Evolutionary conservation across 2,329 filamentous ascomycete species (phyloP).

Genomic region (Teratosphaeria zuluensis): DNA sequence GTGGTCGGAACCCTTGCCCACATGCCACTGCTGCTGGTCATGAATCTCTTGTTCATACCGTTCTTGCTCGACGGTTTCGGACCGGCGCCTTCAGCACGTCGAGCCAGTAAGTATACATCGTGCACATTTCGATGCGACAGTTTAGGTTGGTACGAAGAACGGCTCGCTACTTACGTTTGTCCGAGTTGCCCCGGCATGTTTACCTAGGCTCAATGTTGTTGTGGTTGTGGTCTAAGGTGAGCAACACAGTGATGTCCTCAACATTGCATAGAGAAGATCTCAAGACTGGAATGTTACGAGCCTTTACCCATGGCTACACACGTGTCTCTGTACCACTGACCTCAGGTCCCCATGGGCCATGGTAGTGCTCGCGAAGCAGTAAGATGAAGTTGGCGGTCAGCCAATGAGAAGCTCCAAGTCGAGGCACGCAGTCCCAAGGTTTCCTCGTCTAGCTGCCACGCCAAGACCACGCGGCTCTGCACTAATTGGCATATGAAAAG

Average conservation of each 20-base stretch:
- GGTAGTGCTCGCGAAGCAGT: neutral
- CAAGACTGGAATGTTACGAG: neutral
- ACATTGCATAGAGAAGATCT: neutral
- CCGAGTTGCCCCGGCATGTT: neutral
- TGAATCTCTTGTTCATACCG: constrained; percentile 6
- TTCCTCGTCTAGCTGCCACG: neutral
- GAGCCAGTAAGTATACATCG: neutral
- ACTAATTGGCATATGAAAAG: neutral
- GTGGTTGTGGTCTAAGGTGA: neutral
- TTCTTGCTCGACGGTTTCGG: constrained; percentile 3
- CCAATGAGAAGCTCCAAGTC: neutral
- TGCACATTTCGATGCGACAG: neutral
- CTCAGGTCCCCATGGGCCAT: neutral
- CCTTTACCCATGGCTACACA: neutral
- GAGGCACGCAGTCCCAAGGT: neutral
- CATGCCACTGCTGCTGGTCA: constrained; percentile 1
- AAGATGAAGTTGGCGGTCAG: neutral
- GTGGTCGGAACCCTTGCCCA: neutral
- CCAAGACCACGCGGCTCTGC: neutral
- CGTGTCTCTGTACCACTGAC: neutral
- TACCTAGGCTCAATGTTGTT: neutral
- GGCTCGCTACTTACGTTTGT: neutral
- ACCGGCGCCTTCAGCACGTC: constrained; percentile 1
- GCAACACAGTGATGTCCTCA: too few relatives aligned
- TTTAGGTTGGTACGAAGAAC: neutral